These are phyloP conservation scores for Globisporangium alternatum DNA, from an alignment of 352 stramenopile species.

Conservation along the genomic window DNA sequence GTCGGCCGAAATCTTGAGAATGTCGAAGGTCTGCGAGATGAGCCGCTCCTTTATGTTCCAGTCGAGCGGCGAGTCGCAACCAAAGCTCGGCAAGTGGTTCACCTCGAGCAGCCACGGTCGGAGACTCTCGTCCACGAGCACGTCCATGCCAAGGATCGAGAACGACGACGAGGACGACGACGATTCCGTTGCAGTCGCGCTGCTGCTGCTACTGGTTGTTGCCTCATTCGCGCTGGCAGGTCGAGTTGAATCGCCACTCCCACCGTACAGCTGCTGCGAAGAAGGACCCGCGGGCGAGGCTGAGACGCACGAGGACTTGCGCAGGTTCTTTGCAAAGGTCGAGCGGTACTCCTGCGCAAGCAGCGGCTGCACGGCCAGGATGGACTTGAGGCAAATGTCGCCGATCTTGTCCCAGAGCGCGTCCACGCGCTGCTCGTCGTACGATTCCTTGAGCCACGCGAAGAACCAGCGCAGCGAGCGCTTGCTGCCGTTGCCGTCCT, in stretches of 20 bases:
- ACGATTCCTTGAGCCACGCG: slow-evolving; percentile 75
- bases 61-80: slow-evolving; percentile 94
- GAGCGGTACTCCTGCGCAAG: slow-evolving; percentile 91
- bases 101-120: slow-evolving; percentile 97
- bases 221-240: slow-evolving; percentile 22
- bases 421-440: slow-evolving; percentile 60
- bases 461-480: slow-evolving; percentile 92
- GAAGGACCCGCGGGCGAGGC: slow-evolving; percentile 21
- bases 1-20: slow-evolving; percentile 74
- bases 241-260: background rate
- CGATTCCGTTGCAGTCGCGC: background rate
- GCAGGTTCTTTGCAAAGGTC: slow-evolving; percentile 84
- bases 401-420: slow-evolving; percentile 91
- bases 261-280: slow-evolving; percentile 3
- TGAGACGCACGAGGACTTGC: slow-evolving; percentile 39
- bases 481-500: slow-evolving; percentile 80
- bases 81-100: slow-evolving; percentile 96
- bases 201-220: background rate
- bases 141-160: slow-evolving; percentile 95
- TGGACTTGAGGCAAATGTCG: slow-evolving; percentile 93
- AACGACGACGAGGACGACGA: slow-evolving; percentile 61
- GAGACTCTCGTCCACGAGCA: slow-evolving; percentile 94
- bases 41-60: slow-evolving; percentile 94
- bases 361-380: slow-evolving; percentile 91
- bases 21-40: slow-evolving; percentile 90